Evolutionary conservation across 2,329 filamentous ascomycete genomes (phyloP).

Genomic region (Xylariaceae sp.): DNA sequence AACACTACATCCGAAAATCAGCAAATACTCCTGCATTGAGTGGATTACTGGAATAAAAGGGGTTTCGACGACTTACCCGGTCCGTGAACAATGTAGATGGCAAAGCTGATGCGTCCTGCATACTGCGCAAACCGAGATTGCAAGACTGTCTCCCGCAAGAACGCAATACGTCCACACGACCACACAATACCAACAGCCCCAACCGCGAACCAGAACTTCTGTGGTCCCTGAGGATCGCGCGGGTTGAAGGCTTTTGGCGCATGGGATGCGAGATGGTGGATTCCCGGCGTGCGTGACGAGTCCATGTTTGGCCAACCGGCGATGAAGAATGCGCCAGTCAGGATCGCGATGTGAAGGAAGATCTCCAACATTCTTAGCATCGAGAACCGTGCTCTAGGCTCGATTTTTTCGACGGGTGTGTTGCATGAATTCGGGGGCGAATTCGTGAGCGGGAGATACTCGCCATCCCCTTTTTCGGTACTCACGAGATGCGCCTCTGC

Average conservation of each 20-base stretch:
- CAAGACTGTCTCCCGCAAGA: constrained; percentile 36
- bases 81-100: constrained; percentile 53
- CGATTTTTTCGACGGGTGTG: background rate
- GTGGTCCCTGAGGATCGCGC: constrained; percentile 29
- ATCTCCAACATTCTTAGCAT: background rate
- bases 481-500: constrained; percentile 41
- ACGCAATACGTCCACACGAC: constrained; percentile 28
- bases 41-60: no score
- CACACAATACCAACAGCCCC: constrained; percentile 35
- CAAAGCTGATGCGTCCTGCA: constrained; percentile 48
- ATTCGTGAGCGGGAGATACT: background rate
- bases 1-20: constrained; percentile 32
- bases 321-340: constrained; percentile 34
- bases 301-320: constrained; percentile 38
- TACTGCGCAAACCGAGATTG: constrained; percentile 48
- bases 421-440: background rate
- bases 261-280: constrained; percentile 2
- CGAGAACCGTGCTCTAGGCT: background rate
- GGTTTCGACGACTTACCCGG: background rate
- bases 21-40: background rate
- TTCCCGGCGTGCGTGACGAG: constrained; percentile 32
- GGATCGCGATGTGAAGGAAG: constrained; percentile 24
- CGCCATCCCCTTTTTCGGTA: constrained; percentile 8
- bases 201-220: constrained; percentile 37
- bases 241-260: constrained; percentile 34